Conservation (phyloP, 2,329 filamentous ascomycete genomes). For the Pseudocercospora fuligena region DNA sequence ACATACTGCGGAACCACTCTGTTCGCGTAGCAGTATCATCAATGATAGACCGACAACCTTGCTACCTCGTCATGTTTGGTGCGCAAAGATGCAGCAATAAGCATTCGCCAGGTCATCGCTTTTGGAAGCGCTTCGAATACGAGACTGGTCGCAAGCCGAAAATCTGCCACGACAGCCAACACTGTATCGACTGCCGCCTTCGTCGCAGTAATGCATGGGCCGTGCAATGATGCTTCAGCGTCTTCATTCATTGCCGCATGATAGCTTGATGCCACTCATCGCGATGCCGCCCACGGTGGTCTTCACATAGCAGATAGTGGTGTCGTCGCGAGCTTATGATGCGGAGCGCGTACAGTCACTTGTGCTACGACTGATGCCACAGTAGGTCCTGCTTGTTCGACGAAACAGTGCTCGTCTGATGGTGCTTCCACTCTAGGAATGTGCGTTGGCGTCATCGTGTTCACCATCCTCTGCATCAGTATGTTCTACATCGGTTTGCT, state of each 20-base stretch:
- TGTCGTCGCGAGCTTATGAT: no score
- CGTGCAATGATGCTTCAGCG: no score
- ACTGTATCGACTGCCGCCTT: neutral
- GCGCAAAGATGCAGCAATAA: neutral
- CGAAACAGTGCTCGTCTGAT: neutral
- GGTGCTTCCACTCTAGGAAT: neutral
- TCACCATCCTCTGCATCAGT: constrained; percentile 20
- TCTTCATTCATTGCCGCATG: no score
- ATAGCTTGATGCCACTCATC: no score
- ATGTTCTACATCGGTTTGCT: constrained; percentile 14
- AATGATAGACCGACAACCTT: neutral
- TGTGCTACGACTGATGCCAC: neutral
- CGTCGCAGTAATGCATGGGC: neutral
- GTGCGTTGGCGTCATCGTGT: neutral
- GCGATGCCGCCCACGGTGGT: no score
- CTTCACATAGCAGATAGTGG: no score
- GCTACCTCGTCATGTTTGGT: neutral
- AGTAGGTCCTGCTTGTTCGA: neutral
- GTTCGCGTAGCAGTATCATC: neutral
- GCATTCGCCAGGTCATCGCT: neutral
- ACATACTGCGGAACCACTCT: neutral
- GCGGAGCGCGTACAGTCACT: no score
- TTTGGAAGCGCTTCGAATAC: neutral
- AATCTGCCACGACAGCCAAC: neutral
- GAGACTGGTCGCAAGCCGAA: neutral